Evolutionary conservation across 352 stramenopile species (phyloP), one percentile per base, ranked within the genome.

Genomic region (Globisporangium paddicum): DNA sequence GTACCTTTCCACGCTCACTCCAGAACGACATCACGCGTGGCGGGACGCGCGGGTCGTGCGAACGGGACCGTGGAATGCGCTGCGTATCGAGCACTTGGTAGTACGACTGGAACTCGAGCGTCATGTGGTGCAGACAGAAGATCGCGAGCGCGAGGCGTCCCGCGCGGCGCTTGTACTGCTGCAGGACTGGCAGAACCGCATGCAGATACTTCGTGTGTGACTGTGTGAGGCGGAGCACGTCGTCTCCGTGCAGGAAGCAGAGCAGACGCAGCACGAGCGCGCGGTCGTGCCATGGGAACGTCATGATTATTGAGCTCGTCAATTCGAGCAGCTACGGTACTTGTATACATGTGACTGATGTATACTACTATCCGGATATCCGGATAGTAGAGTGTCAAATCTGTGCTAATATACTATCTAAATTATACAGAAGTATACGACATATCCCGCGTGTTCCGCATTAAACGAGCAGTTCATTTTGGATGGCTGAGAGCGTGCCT

Each of bases 21-120:
- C 79, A 89, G 44, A 75, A 60, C 14, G 76, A 77, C 21, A 84
- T 66, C 9, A 87, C 75, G 16, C 66, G 74, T 1, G 76, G 76
- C 9, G 76, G 77, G 5, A 89, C 79, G 16, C 77, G 73, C 13
- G 74, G 67, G n/a, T 89, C 79, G n/a, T 48, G 63, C 10, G 57
- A 55, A 5, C 28, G 40, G 1, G 71, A 79, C 2, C 79, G 68
- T 9, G 74, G 51, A 51, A 89, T 75, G 37, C 60, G 71, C 18
- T 72, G 72, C 14, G 72, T 84, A 44, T 79, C 67, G 18, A 83
- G 67, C 60, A 70, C 75, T 55, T 87, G 77, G 35, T 76, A 86
- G 45, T 71, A 69, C 3, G 71, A 55, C 52, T 82, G 66, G 46
- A 87, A 81, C 45, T 75, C 67, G 28, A 87, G 48, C 8, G 50